phyloP scores from a whole-genome alignment of 140 eudicot genomes.

The Bidens hawaiensis region DNA sequence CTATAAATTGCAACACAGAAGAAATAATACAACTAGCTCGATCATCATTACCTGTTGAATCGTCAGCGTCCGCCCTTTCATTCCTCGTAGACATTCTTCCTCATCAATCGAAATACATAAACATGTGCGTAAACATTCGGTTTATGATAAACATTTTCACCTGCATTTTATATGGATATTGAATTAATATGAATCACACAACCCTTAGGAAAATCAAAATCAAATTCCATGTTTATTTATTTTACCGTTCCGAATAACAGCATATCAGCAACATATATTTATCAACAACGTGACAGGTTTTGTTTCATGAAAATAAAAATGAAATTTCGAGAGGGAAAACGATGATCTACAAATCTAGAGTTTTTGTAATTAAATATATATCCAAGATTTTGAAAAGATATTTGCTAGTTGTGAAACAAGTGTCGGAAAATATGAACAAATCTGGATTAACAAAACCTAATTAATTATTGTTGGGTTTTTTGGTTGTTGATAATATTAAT shows the following conservation, averaged over 20 bases:
- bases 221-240: constrained; percentile 8
- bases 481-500: background rate
- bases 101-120: constrained; percentile 15
- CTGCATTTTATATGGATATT: constrained; percentile 15
- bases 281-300: constrained; percentile 1
- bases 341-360: constrained; percentile 11
- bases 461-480: constrained; percentile 19
- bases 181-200: too few species aligned
- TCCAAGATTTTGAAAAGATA: constrained; percentile 3
- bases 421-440: constrained; percentile 12
- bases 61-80: constrained; percentile 5
- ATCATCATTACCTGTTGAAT: constrained; percentile 18
- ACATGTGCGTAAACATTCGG: constrained; percentile 19
- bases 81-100: constrained; percentile 25
- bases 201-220: background rate
- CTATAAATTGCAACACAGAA: background rate
- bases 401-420: constrained; percentile 22
- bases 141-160: constrained; percentile 20
- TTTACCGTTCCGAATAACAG: constrained; percentile 21
- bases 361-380: constrained; percentile 9
- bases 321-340: background rate
- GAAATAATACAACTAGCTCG: background rate
- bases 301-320: background rate
- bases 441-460: constrained; percentile 26
- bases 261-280: constrained; percentile 23